Conservation (phyloP, 2,329 filamentous ascomycete species). For the Xylariales sp. region DNA sequence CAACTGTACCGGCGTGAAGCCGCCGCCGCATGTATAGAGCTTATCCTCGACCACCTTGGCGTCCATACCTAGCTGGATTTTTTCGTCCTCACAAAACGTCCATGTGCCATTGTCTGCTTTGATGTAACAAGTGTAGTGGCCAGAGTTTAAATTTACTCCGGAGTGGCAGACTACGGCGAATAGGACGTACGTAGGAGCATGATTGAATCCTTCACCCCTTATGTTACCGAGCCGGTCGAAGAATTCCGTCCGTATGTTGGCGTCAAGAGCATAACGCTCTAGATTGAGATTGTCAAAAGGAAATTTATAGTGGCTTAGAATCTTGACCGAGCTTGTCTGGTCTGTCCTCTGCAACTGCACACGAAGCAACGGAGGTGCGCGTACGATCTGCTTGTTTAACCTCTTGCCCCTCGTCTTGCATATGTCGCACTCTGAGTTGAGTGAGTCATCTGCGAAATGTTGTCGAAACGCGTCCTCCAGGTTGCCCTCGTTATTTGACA, state of each 20-base stretch:
- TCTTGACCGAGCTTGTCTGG: constrained; percentile 64
- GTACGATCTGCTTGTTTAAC: constrained; percentile 23
- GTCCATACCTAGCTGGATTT: not conserved
- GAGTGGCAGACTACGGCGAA: constrained; percentile 86
- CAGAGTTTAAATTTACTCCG: constrained; percentile 73
- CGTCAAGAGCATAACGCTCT: constrained; percentile 51
- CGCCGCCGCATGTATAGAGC: not conserved
- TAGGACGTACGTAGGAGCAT: constrained; percentile 77
- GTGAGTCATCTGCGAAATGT: constrained; percentile 10
- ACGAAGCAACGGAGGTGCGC: constrained; percentile 74
- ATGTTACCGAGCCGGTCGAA: constrained; percentile 50
- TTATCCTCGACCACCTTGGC: fast-evolving
- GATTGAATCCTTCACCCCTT: constrained; percentile 55
- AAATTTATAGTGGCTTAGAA: constrained; percentile 78
- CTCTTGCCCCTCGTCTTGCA: constrained; percentile 27
- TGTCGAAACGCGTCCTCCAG: constrained; percentile 9
- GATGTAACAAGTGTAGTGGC: constrained; percentile 83
- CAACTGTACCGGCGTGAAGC: constrained; percentile 33
- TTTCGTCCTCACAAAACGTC: constrained; percentile 61
- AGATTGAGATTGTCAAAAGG: constrained; percentile 76
- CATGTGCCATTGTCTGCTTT: constrained; percentile 64
- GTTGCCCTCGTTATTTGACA: constrained; percentile 4
- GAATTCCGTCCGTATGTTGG: constrained; percentile 34
- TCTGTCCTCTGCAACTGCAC: constrained; percentile 65
- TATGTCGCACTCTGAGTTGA: constrained; percentile 30